phyloP scores from a whole-genome alignment of 352 stramenopile genomes.

The Plasmopara halstedii region DNA sequence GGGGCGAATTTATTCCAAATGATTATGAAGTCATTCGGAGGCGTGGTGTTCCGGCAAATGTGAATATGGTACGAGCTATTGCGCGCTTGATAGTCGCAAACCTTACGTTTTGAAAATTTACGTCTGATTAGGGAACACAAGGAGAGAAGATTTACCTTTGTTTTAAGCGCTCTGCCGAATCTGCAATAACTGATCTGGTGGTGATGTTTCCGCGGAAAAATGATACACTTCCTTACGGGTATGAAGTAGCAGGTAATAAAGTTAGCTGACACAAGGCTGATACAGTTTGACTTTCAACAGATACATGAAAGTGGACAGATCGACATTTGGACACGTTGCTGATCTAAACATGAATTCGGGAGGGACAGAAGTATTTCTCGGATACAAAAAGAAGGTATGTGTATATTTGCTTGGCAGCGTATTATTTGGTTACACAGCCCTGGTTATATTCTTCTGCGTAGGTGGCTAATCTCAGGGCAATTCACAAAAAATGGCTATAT shows the following conservation, averaged over 20 bases:
- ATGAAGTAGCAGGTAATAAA: conserved; percentile 1
- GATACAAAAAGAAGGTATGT: conserved; percentile 75
- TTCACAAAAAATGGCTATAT: conserved; percentile 38
- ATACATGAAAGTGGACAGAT: conserved; percentile 72
- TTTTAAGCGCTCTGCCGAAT: conserved; percentile 57
- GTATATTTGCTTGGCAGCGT: no score
- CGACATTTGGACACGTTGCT: conserved; percentile 51
- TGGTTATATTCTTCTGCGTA: no score
- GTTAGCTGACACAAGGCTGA: conserved; percentile 4
- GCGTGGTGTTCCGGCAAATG: conserved; percentile 48
- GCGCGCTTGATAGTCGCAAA: background rate
- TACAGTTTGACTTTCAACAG: conserved; percentile 12
- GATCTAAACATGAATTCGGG: conserved; percentile 70
- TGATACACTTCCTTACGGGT: conserved; percentile 79
- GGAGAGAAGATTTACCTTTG: conserved; percentile 77
- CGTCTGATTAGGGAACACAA: conserved; percentile 50
- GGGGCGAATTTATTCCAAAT: conserved; percentile 63
- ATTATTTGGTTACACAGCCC: no score
- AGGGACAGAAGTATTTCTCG: conserved; percentile 66
- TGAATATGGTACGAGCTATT: conserved; percentile 61
- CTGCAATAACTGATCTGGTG: conserved; percentile 54
- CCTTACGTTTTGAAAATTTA: background rate
- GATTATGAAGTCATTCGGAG: conserved; percentile 72
- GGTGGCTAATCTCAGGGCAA: conserved; percentile 26
- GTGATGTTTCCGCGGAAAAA: conserved; percentile 77